These are phyloP conservation scores for Puccinia horiana DNA, from an alignment of 1,284 basidiomycete genomes.

Conservation along the genomic window DNA sequence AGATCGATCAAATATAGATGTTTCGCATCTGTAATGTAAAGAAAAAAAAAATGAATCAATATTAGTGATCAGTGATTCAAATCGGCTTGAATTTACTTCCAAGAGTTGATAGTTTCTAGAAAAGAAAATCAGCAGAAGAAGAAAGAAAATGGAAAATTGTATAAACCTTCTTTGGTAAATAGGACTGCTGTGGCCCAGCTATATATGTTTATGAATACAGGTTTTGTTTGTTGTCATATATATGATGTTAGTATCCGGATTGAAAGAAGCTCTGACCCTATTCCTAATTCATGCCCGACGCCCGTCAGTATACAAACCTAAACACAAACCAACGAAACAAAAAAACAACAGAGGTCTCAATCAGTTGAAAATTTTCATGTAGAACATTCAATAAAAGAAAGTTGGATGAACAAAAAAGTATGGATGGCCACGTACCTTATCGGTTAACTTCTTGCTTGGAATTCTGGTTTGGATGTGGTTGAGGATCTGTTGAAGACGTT, in stretches of 20 bases:
- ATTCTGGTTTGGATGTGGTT: conserved; percentile 21
- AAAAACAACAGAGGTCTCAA: not conserved
- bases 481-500: conserved; percentile 26
- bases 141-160: not conserved
- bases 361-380: no score
- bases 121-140: not conserved
- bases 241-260: no score
- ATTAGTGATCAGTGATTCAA: no score
- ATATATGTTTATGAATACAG: not conserved
- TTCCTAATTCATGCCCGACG: conserved; percentile 55
- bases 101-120: not conserved
- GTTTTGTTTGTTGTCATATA: no score
- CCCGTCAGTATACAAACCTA: conserved; percentile 57
- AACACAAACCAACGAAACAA: conserved; percentile 23
- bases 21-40: conserved; percentile 51
- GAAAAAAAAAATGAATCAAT: not conserved
- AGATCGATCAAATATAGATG: conserved; percentile 56
- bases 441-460: conserved; percentile 30
- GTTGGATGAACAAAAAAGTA: no score
- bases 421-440: conserved; percentile 1
- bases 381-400: no score
- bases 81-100: no score
- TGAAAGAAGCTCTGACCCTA: conserved; percentile 50
- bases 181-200: conserved; percentile 53
- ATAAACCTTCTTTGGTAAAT: conserved; percentile 55